Evolutionary conservation across 2,329 filamentous ascomycete genomes (phyloP).

Genomic region (Chalaropsis thielavioides): DNA sequence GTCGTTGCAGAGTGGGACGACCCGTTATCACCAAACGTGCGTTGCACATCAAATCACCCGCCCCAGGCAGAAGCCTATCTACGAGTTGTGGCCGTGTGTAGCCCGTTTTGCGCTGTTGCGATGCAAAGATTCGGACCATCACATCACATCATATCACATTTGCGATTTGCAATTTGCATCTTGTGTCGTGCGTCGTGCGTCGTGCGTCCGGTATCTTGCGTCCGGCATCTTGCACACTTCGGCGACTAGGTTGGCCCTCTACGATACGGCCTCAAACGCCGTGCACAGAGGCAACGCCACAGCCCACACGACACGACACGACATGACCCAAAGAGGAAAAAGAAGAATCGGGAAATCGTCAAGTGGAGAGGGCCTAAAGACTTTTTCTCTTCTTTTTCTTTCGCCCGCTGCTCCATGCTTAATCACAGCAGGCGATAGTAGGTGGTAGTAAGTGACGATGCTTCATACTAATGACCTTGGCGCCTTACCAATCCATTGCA

Average conservation of each 20-base stretch:
- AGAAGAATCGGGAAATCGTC: too few relatives aligned
- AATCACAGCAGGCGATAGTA: neutral
- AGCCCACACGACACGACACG: too few relatives aligned
- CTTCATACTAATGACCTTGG: neutral
- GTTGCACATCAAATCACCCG: neutral
- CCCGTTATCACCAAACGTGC: neutral
- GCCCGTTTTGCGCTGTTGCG: neutral
- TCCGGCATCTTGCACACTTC: too few relatives aligned
- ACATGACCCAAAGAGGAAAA: too few relatives aligned
- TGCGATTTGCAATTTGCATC: neutral
- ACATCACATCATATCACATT: neutral
- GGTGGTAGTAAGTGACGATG: neutral
- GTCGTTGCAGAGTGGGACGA: neutral
- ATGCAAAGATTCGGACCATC: neutral
- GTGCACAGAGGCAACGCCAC: neutral
- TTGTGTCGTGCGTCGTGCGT: too few relatives aligned
- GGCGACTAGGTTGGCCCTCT: neutral
- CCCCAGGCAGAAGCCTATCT: too few relatives aligned
- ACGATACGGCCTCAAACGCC: neutral
- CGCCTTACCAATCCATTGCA: constrained; percentile 1
- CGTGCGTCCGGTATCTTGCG: too few relatives aligned
- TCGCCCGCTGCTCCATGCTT: too few relatives aligned
- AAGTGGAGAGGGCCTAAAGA: too few relatives aligned
- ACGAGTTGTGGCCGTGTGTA: too few relatives aligned
- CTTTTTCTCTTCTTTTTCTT: too few relatives aligned